Percentiles rank a stretch among this genome's conserved stretches.
phyloP scores from a whole-genome alignment of 495 filamentous ascomycete genomes.

The Opeltia flavorubescens region DNA sequence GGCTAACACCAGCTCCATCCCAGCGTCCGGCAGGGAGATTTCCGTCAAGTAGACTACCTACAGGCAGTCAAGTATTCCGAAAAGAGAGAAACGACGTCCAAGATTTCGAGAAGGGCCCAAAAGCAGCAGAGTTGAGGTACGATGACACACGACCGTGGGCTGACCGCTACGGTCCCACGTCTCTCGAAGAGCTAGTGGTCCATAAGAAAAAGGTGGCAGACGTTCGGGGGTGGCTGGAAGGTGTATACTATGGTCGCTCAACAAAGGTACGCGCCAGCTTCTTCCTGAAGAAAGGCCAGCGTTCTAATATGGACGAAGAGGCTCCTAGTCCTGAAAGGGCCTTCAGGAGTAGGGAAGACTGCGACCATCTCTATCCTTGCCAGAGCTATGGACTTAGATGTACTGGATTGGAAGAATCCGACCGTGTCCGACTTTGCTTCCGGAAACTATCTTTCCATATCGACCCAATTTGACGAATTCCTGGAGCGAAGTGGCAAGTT shows the following conservation, averaged over 20 bases:
- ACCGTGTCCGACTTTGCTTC: conserved; percentile 38
- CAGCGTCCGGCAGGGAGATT: neutral
- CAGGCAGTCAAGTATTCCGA: conserved; percentile 10
- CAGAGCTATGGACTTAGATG: conserved; percentile 50
- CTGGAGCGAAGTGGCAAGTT: conserved; percentile 65
- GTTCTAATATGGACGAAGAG: conserved; percentile 36
- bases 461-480: conserved; percentile 82
- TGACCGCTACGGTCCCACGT: conserved; percentile 60
- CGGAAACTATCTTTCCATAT: conserved; percentile 47
- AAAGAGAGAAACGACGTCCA: neutral
- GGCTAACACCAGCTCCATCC: conserved; percentile 5
- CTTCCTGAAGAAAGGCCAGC: neutral
- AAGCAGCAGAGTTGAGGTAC: neutral
- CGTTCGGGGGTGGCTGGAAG: conserved; percentile 66
- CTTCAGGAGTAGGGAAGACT: conserved; percentile 89
- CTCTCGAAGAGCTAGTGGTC: conserved; percentile 72
- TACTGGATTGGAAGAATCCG: conserved; percentile 89
- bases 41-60: neutral
- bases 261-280: conserved; percentile 20
- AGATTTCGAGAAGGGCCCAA: neutral
- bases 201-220: conserved; percentile 88
- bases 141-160: conserved; percentile 54
- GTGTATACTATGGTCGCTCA: conserved; percentile 47
- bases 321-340: conserved; percentile 72
- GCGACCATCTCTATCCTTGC: conserved; percentile 68